Evolutionary conservation across 768 basidiomycete genomes (phyloP), one percentile per base, ranked within the genome.

Genomic region (Boletus coccyginus): DNA sequence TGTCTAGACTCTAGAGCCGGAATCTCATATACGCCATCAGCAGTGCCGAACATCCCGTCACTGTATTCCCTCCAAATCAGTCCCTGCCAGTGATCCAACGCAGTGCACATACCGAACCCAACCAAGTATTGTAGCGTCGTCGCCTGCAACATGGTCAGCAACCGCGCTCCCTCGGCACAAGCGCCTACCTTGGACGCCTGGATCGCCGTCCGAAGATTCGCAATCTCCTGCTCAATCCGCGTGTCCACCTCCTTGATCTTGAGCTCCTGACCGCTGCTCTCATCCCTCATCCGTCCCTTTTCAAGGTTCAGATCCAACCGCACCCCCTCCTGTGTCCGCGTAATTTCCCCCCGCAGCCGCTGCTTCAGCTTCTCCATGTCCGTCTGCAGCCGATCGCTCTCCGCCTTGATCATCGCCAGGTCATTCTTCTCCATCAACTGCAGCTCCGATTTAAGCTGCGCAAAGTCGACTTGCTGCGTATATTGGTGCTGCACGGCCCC

Each of bases 201-300:
- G 35, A 93, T 92, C 8, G 86, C 78, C 2, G 92, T 95, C 53
- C 90, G 78, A 51, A 97, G 70, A 3, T 84, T 85, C 10, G 94
- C 92, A 67, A 96, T 96, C 73, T 98, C 94, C 68, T 92, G 91
- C 72, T 99, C 96, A 62, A 98, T 98, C 68, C 92, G 77, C 5
- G 96, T 98, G 66, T 98, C 96, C 17, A 98, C 94, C 71, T 99
- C 96, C 71, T 93, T 94, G 67, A 98, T 91, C 83, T 98, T 98
- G 50, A 95, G 76, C 66, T 97, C 94, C 66, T 98, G 92, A 40
- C 86, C 85, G 62, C 85, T 88, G 61, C 86, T 87, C 77, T 98
- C 95, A 68, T 98, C 95, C 50, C 96, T 78, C 78, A 98, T 92
- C 45, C 96, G 81, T 1, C 94, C 94, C 73, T 98, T 98, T 77